phyloP scores from a whole-genome alignment of 139 green algal species.

The Pleodorina starrii region DNA sequence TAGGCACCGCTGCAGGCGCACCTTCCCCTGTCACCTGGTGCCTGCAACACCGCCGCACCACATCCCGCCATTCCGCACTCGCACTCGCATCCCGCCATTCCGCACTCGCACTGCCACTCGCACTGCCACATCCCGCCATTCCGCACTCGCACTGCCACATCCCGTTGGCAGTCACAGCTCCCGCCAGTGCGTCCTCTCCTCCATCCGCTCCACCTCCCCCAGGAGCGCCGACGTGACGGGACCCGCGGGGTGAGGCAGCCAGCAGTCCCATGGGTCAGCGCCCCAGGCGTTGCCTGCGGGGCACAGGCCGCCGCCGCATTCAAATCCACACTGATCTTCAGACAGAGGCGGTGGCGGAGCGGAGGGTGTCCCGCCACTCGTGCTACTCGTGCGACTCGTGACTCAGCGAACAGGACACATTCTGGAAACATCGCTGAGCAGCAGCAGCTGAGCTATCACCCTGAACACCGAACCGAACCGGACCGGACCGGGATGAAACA shows the following conservation, averaged over 20 bases:
- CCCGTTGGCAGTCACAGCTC: too few species aligned
- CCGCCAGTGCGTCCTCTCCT: background rate
- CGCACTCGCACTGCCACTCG: too few species aligned
- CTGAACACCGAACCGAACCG: background rate
- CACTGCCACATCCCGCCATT: too few species aligned
- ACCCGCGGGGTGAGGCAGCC: background rate
- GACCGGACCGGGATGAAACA: background rate
- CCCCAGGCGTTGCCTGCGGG: slow-evolving; percentile 29
- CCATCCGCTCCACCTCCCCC: background rate
- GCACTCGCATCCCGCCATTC: too few species aligned
- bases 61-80: too few species aligned
- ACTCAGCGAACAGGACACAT: background rate
- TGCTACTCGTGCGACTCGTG: background rate
- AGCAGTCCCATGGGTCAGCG: slow-evolving; percentile 8
- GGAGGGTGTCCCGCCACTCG: too few species aligned
- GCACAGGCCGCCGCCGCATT: background rate
- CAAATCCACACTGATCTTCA: background rate
- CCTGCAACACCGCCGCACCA: too few species aligned
- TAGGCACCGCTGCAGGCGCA: too few species aligned
- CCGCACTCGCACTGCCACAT: too few species aligned
- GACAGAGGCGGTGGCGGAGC: too few species aligned
- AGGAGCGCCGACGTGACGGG: slow-evolving; percentile 2
- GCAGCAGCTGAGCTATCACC: background rate
- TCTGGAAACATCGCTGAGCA: background rate
- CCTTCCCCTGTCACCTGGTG: too few species aligned